These are phyloP conservation scores for Chaetothyriales sp. DNA, from an alignment of 2,329 filamentous ascomycete genomes.

Conservation along the genomic window DNA sequence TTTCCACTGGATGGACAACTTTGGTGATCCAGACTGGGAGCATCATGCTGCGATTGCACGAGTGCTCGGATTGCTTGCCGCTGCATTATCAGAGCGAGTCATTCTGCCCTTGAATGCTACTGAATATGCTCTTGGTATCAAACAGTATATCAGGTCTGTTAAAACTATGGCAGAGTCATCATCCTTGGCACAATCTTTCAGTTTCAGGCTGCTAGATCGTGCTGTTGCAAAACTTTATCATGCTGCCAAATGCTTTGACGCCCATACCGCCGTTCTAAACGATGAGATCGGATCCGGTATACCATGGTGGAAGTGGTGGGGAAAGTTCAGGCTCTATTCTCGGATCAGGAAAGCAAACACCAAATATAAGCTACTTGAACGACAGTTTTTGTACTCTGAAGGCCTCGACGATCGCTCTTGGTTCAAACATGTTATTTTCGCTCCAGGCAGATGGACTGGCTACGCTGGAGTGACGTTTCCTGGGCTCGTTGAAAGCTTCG, in stretches of 20 bases:
- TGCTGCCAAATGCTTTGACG: conserved; percentile 38
- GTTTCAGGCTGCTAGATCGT: conserved; percentile 27
- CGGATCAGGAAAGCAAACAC: conserved; percentile 54
- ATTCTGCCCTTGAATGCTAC: conserved; percentile 50
- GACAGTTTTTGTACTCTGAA: conserved; percentile 57
- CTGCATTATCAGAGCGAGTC: conserved; percentile 45
- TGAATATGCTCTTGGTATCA: conserved; percentile 47
- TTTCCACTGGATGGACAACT: conserved; percentile 69
- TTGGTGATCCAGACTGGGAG: conserved; percentile 49
- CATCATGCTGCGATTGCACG: conserved; percentile 51
- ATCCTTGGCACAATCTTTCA: conserved; percentile 7
- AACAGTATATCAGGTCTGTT: conserved; percentile 26
- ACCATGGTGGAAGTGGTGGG: conserved; percentile 66
- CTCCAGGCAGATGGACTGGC: conserved; percentile 79
- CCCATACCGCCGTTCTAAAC: conserved; percentile 34
- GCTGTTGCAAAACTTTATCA: conserved; percentile 35
- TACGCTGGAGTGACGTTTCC: conserved; percentile 62
- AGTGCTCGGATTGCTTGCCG: conserved; percentile 46
- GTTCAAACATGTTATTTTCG: conserved; percentile 95
- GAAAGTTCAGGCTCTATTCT: conserved; percentile 48
- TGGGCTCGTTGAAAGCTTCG: conserved; percentile 47
- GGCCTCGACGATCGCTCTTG: conserved; percentile 65
- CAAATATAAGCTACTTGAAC: conserved; percentile 72
- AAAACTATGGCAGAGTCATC: conserved; percentile 13
- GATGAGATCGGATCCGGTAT: conserved; percentile 27